Base-by-base conservation (phyloP, 345 rosid species). In the Xanthoceras sorbifolium region DNA sequence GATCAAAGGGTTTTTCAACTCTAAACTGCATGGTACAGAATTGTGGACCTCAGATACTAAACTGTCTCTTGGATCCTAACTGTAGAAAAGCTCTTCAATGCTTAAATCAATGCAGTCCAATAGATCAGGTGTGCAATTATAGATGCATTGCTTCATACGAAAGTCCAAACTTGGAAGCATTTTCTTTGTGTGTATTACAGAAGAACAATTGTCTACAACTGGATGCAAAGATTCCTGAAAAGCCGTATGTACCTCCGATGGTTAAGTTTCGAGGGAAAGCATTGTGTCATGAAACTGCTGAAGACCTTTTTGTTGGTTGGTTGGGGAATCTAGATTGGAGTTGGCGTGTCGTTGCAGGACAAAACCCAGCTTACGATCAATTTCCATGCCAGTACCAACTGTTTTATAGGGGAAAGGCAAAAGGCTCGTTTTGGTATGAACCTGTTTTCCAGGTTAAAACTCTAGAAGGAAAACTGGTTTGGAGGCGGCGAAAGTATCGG, bases 351-450 rank as follows among this genome's bases (percentile, higher is more conserved):
- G 87, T 82, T 40, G 94, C 99, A 1, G 99, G 98, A 46, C 98
- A 95, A 67, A 95, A 95, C 83, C 99, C 99, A 0, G 98, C 97
- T 65, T 95, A 95, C 42, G 98, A 95, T 78, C 97, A 95, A 70
- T 95, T 95, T 77, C 98, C 99, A 0, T 95, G 97, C 84, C 98
- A 95, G 79, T 93, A 87, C 80, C 99, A 93, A 82, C 86, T 95
- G 38, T 90, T 95, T 81, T 95, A 95, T 78, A 81, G 97, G 73
- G 98, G 99, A 60, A 95, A 88, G 84, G 97, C 94, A 11, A 95
- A 90, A 77, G 93, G 94, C 2, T 88, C 99, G 2, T 90, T 95
- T 78, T 95, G 98, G 98, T 93, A 95, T 70, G 98, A 95, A 62
- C 98, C 98, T 0, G 93, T 95, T 69, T 95, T 95, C 79, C 97